phyloP scores from a whole-genome alignment of 208 protist species.

The Trypanosoma scelopori region DNA sequence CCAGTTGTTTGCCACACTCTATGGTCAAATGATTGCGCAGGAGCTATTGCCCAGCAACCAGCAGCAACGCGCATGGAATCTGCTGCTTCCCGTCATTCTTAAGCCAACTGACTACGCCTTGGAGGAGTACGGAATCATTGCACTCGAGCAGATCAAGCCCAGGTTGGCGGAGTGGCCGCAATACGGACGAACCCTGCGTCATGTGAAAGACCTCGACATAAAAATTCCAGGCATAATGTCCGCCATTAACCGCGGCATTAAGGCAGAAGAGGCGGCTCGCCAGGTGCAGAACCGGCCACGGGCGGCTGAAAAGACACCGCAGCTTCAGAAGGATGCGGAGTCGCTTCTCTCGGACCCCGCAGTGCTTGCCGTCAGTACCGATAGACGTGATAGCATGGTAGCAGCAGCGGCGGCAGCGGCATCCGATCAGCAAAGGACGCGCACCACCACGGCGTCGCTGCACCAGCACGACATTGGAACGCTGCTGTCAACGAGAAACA shows the following conservation, averaged over 20 bases:
- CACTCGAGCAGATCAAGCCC: conserved; percentile 94
- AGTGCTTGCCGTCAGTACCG: conserved; percentile 48
- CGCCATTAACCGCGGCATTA: conserved; percentile 82
- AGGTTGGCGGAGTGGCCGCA: conserved; percentile 96
- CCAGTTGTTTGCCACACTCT: conserved; percentile 78
- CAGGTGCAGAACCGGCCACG: conserved; percentile 27
- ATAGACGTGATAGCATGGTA: conserved; percentile 25
- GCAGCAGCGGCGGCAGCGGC: conserved; percentile 7
- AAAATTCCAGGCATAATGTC: conserved; percentile 89
- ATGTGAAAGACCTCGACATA: conserved; percentile 87
- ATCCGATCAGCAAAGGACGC: conserved; percentile 36
- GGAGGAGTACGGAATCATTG: conserved; percentile 96
- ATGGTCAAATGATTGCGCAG: conserved; percentile 82
- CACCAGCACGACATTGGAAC: conserved; percentile 88
- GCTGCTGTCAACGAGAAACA: conserved; percentile 65
- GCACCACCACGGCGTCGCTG: conserved; percentile 50
- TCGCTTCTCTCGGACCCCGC: conserved; percentile 66
- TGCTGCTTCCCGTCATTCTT: conserved; percentile 92
- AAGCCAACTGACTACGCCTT: conserved; percentile 88
- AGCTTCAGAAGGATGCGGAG: conserved; percentile 25
- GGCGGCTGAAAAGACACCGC: conserved; percentile 22
- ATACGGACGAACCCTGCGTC: conserved; percentile 79
- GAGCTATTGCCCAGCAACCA: conserved; percentile 72
- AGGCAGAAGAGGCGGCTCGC: conserved; percentile 56
- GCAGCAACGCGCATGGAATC: conserved; percentile 73